Base-by-base conservation (phyloP, 2,329 filamentous ascomycete genomes). In the Domatiomyces globalis region DNA sequence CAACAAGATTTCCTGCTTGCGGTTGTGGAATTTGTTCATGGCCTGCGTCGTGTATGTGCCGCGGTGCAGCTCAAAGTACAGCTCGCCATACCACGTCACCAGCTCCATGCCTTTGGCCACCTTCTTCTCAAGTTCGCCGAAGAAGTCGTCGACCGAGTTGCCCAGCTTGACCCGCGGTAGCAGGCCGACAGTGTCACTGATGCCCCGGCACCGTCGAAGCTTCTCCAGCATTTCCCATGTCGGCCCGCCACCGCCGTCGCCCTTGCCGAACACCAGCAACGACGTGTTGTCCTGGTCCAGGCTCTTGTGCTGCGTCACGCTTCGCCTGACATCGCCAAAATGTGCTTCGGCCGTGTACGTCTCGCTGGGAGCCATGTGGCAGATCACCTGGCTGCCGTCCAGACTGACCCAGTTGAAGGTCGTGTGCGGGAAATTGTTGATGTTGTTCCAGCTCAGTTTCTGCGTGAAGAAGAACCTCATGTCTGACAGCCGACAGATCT, bases 401-500 rank as follows among this genome's bases (percentile, higher is more conserved):
- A 95, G 79, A 10, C 88, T 81, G 29, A 98, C 89, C 92, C 92
- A 98, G 68, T 95, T 95, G 75, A 98, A 98, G 0, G 92, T 96
- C 5, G 92, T 96, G 65, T 96, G 92, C 0, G 92, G 92, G 71
- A 96, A 98, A 64, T 85, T 94, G 71, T 96, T 96, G 76, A 96
- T 96, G 66, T 96, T 96, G 73, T 96, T 96, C 92, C 92, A 98
- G 73, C 90, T 96, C 54, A 98, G 75, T 72, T 98, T 98, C 68
- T 98, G 92, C 0, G 92, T 98, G 63, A 98, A 84, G 73, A 98
- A 98, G 33, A 90, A 81, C 52, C 80, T 85, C 92, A 98, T 96
- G 18, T 88, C 90, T n/a, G 92, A 85, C 25, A 95, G 73, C 2
- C 90, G 84, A 65, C 88, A 96, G 43, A 98, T 74, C 64, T 98